A percentile compares a stretch with the other conserved stretches of the same genome.
Conservation (phyloP, 2,329 filamentous ascomycete genomes). For the Colletotrichum sp. region DNA sequence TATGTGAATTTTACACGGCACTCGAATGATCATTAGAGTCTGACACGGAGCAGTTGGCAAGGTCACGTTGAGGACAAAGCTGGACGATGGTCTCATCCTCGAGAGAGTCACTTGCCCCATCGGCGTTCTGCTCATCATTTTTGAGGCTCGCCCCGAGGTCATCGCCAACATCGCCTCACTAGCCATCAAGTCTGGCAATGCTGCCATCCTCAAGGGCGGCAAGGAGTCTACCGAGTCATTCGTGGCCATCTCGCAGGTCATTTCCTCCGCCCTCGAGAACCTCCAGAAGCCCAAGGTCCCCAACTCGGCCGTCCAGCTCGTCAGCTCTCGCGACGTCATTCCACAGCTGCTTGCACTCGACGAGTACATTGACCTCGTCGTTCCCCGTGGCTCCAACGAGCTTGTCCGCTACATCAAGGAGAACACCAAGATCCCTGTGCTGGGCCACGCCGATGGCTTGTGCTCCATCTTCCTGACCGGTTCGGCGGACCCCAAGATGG, state of each 20-base stretch:
- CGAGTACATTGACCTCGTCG: slow-evolving; percentile 90
- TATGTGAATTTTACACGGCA: slow-evolving; percentile 45
- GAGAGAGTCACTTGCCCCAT: slow-evolving; percentile 94
- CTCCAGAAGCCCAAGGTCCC: slow-evolving; percentile 70
- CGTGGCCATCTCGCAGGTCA: slow-evolving; percentile 83
- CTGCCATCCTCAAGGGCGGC: slow-evolving; percentile 93
- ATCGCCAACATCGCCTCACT: slow-evolving; percentile 97
- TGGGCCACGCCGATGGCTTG: slow-evolving; percentile 94
- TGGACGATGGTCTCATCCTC: slow-evolving; percentile 85
- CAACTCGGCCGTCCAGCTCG: slow-evolving; percentile 87
- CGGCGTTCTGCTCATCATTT: slow-evolving; percentile 97
- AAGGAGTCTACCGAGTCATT: slow-evolving; percentile 98
- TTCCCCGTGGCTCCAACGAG: slow-evolving; percentile 89
- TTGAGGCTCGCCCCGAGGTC: slow-evolving; percentile 96
- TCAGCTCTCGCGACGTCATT: slow-evolving; percentile 91
- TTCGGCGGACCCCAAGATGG: slow-evolving; percentile 76
- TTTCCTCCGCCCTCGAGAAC: slow-evolving; percentile 74
- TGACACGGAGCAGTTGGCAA: slow-evolving; percentile 69
- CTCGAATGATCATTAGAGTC: neutral
- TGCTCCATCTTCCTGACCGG: slow-evolving; percentile 86
- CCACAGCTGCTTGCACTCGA: slow-evolving; percentile 87
- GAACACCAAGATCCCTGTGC: slow-evolving; percentile 90
- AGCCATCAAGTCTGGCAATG: slow-evolving; percentile 96
- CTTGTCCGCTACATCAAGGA: slow-evolving; percentile 89
- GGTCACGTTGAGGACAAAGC: slow-evolving; percentile 79